A percentile compares a stretch with the other conserved stretches of the same genome.
These are phyloP conservation scores for Gracilaria caudata DNA, from an alignment of 23 red algal species.

Conservation along the genomic window DNA sequence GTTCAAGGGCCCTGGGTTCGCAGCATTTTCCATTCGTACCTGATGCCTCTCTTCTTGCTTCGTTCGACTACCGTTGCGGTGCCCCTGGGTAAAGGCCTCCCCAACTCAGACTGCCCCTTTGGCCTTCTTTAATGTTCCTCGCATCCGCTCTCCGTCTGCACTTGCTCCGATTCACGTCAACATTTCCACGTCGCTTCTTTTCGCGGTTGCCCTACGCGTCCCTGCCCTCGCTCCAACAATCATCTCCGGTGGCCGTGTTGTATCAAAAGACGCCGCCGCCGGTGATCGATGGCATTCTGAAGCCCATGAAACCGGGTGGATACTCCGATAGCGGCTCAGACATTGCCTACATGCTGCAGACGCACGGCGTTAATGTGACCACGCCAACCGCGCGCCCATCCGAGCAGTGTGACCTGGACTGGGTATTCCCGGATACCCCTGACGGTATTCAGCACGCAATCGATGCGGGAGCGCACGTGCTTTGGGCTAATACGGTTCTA, in stretches of 20 bases:
- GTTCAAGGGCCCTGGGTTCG: too few species aligned
- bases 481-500: conserved; percentile 19
- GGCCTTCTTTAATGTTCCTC: too few species aligned
- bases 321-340: conserved; percentile 27
- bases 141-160: too few species aligned
- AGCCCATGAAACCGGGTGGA: conserved; percentile 14
- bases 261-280: conserved; percentile 4
- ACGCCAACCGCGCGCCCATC: conserved; percentile 3
- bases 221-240: neutral
- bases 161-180: too few species aligned
- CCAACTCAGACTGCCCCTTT: too few species aligned
- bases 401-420: neutral
- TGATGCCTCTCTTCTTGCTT: too few species aligned
- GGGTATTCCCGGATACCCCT: conserved; percentile 18
- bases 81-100: too few species aligned
- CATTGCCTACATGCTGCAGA: neutral
- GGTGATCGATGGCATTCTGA: neutral
- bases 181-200: too few species aligned
- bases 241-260: conserved; percentile 14
- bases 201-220: neutral
- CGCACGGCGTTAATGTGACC: neutral
- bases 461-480: neutral
- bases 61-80: too few species aligned
- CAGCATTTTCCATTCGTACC: too few species aligned
- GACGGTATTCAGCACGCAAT: conserved; percentile 1